A percentile compares a stretch with the other conserved stretches of the same genome.
Conservation (phyloP, 192 early-diverging fungal species). For the Neocallimastix lanati region DNA sequence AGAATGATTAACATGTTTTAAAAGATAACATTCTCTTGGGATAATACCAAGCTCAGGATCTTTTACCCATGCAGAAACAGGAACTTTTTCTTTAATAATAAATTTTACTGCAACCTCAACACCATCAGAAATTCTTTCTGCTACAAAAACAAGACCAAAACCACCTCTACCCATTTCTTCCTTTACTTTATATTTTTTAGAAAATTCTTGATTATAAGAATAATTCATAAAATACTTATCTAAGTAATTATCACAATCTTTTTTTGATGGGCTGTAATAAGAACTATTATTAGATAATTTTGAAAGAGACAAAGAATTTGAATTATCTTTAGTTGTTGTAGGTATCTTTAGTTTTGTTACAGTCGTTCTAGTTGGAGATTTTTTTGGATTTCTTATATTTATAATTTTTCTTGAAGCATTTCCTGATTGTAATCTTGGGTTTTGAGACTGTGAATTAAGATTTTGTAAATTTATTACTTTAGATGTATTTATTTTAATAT, state of each 20-base stretch:
- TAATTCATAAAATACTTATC: background rate
- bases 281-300: background rate
- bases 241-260: background rate
- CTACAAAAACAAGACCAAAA: conserved; percentile 48
- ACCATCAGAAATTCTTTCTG: conserved; percentile 20
- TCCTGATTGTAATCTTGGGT: too few species aligned
- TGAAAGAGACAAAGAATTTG: background rate
- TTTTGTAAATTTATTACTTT: too few species aligned
- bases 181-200: conserved; percentile 15
- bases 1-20: conserved; percentile 26
- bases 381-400: too few species aligned
- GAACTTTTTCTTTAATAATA: conserved; percentile 31
- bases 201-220: background rate
- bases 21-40: conserved; percentile 33
- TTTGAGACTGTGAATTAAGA: too few species aligned
- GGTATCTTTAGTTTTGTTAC: background rate
- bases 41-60: conserved; percentile 21
- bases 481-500: too few species aligned
- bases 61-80: conserved; percentile 20
- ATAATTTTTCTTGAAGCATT: too few species aligned
- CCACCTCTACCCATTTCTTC: conserved; percentile 49
- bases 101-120: conserved; percentile 57
- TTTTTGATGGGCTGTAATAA: background rate
- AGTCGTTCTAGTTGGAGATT: too few species aligned
- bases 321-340: background rate